Percentiles rank a stretch among this genome's conserved stretches.
Conservation (phyloP, 208 protist genomes). For the Leishmania tarentolae region DNA sequence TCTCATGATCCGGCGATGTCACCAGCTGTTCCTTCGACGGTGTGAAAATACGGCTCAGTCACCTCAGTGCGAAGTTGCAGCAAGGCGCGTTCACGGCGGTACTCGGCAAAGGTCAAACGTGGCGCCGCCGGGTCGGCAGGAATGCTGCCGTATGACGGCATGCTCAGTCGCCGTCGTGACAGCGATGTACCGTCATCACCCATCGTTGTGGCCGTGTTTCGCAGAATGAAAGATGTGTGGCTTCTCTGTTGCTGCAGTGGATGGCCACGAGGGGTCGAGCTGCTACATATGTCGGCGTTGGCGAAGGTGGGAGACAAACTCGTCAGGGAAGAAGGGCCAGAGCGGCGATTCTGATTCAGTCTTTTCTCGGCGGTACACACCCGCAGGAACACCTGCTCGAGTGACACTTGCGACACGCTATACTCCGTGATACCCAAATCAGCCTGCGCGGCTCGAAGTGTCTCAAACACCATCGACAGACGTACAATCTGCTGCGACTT, state of each 20-base stretch:
- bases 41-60: constrained; percentile 1
- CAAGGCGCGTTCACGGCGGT: constrained; percentile 31
- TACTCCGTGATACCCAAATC: constrained; percentile 68
- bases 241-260: not conserved
- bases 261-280: not conserved
- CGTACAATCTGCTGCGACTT: constrained; percentile 14
- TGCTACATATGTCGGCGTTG: not conserved
- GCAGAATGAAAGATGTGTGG: not conserved
- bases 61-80: constrained; percentile 16
- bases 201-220: not conserved
- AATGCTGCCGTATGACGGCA: not conserved
- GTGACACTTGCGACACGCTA: constrained; percentile 65
- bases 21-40: constrained; percentile 17
- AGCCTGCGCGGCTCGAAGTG: constrained; percentile 37
- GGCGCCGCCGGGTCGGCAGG: not conserved
- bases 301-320: not conserved
- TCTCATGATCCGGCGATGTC: constrained; percentile 15
- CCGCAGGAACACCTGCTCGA: constrained; percentile 76
- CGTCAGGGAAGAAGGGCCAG: not conserved
- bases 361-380: constrained; percentile 38
- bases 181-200: constrained; percentile 1
- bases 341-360: constrained; percentile 5
- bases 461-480: constrained; percentile 53
- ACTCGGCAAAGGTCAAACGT: constrained; percentile 34
- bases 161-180: constrained; percentile 15